Conservation (phyloP, 2,329 filamentous ascomycete species). For the Claviceps quebecensis region DNA sequence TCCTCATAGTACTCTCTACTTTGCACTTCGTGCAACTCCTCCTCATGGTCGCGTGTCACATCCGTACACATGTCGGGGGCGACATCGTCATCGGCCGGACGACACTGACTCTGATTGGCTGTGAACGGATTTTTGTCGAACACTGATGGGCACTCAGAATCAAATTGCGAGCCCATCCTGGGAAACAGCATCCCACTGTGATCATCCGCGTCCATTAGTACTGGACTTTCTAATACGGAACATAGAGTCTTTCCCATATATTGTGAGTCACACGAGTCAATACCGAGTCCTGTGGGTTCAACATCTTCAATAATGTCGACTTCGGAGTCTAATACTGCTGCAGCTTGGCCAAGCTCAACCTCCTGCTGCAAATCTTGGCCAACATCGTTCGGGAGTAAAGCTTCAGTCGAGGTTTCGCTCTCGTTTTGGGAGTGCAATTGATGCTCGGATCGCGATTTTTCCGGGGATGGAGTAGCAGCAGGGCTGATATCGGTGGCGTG, state of each 20-base stretch:
- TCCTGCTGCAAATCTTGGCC: not conserved
- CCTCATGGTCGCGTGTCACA: slow-evolving; percentile 19
- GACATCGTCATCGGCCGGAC: slow-evolving; percentile 17
- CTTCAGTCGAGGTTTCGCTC: slow-evolving; percentile 4
- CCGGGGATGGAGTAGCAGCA: slow-evolving; percentile 18
- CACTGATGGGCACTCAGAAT: slow-evolving; percentile 26
- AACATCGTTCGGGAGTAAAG: not conserved
- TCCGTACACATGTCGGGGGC: slow-evolving; percentile 23
- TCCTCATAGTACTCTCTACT: slow-evolving; percentile 16
- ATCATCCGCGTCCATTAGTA: slow-evolving; percentile 2
- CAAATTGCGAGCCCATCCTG: slow-evolving; percentile 20
- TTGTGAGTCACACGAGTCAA: slow-evolving; percentile 12
- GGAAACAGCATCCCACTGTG: slow-evolving; percentile 19
- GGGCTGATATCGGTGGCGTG: slow-evolving; percentile 16
- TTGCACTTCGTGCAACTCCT: slow-evolving; percentile 14
- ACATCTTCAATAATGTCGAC: not conserved
- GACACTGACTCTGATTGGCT: slow-evolving; percentile 11
- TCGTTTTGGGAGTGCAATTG: slow-evolving; percentile 38
- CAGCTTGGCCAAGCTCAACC: not conserved
- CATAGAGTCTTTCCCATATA: slow-evolving; percentile 37
- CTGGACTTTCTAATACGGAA: slow-evolving; percentile 21
- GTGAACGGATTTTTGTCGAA: slow-evolving; percentile 14
- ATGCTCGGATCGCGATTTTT: slow-evolving; percentile 27
- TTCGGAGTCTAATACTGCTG: not conserved
- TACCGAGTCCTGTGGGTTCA: slow-evolving; percentile 2